These are phyloP conservation scores for Micractinium conductrix DNA, from an alignment of 139 green algal species.

Conservation along the genomic window DNA sequence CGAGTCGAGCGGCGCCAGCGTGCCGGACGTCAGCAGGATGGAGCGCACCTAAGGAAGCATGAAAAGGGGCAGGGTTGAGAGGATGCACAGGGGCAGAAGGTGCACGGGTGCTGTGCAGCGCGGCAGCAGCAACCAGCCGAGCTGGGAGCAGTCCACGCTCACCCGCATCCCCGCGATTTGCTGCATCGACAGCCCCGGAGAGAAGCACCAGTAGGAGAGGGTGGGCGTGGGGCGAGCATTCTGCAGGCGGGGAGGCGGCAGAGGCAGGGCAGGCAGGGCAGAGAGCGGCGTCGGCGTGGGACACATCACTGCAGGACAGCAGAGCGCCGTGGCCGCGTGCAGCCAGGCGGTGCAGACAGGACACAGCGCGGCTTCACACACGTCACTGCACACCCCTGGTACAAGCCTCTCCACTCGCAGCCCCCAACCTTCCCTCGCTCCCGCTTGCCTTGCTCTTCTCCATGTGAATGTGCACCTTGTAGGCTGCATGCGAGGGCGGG, in stretches of 20 bases:
- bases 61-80: neutral
- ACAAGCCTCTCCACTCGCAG: too few relatives aligned
- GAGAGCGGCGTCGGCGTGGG: too few relatives aligned
- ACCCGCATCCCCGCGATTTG: constrained; percentile 58
- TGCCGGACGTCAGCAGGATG: constrained; percentile 94
- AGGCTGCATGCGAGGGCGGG: constrained; percentile 42
- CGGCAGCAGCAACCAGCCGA: neutral
- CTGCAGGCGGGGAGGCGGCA: neutral
- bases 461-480: constrained; percentile 79
- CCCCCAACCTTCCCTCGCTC: neutral
- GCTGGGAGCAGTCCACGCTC: neutral
- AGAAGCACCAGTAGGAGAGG: constrained; percentile 96
- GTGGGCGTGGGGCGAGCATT: constrained; percentile 54
- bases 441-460: constrained; percentile 46
- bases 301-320: neutral
- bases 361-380: neutral
- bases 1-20: constrained; percentile 85
- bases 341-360: too few relatives aligned
- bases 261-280: neutral
- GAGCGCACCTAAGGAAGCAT: constrained; percentile 53
- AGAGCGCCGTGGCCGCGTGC: too few relatives aligned
- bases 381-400: too few relatives aligned
- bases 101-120: neutral
- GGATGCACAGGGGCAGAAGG: neutral
- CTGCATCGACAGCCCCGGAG: constrained; percentile 69